These are phyloP conservation scores for Lactifluus rugatus DNA, from an alignment of 768 basidiomycete genomes.

Conservation along the genomic window DNA sequence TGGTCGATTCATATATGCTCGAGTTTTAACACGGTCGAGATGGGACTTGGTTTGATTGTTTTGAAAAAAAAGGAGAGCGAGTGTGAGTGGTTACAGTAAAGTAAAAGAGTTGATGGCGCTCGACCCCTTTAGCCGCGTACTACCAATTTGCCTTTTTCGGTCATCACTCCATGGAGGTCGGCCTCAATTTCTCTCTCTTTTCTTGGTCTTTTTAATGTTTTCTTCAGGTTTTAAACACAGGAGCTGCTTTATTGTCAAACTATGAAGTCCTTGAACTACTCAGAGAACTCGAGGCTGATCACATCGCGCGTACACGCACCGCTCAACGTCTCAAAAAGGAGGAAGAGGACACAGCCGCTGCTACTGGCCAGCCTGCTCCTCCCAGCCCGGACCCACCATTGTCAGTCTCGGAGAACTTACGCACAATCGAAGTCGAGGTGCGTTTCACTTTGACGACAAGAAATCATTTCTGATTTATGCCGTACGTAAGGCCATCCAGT, in stretches of 20 bases:
- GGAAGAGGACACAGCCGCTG: constrained; percentile 36
- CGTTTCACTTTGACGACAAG: constrained; percentile 9
- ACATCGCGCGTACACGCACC: constrained; percentile 57
- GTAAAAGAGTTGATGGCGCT: background rate
- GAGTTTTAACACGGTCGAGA: background rate
- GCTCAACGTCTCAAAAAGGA: constrained; percentile 70
- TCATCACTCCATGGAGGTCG: constrained; percentile 11
- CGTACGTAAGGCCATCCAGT: constrained; percentile 63
- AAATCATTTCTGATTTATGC: background rate
- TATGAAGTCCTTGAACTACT: constrained; percentile 76
- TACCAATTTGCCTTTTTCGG: constrained; percentile 13
- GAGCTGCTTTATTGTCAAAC: constrained; percentile 80
- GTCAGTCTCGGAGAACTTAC: constrained; percentile 68
- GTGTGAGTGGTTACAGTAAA: background rate
- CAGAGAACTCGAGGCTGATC: constrained; percentile 64
- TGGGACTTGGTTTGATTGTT: background rate
- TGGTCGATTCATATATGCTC: constrained; percentile 29
- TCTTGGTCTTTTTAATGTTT: background rate
- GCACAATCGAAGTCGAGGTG: constrained; percentile 82
- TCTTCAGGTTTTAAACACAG: constrained; percentile 52
- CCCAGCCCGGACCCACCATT: constrained; percentile 29
- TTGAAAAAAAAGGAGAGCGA: background rate
- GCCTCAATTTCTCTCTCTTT: background rate
- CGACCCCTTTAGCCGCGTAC: constrained; percentile 4
- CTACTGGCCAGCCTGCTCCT: constrained; percentile 29